A percentile compares a stretch with the other conserved stretches of the same genome.
These are phyloP conservation scores for Hibiscus syriacus DNA, from an alignment of 345 rosid species.

Conservation along the genomic window DNA sequence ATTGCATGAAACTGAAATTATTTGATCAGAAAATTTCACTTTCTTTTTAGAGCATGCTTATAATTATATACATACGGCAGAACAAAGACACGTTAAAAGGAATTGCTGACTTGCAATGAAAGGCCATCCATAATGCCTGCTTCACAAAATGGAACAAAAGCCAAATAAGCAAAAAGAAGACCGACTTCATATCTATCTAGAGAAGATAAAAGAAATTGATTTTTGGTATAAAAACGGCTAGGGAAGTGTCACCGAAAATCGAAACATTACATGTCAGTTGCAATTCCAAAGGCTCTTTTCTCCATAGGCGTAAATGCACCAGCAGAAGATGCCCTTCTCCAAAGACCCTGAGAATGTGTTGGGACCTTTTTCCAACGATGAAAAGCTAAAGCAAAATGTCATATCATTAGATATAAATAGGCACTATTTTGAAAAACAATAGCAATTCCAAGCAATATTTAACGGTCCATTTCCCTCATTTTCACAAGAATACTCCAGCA, in stretches of 20 bases:
- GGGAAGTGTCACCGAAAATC: conserved; percentile 4
- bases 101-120: conserved; percentile 64
- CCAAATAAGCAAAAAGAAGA: conserved; percentile 84
- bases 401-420: conserved; percentile 12
- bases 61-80: background rate
- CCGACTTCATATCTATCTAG: conserved; percentile 79
- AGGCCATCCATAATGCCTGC: conserved; percentile 74
- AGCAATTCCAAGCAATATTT: background rate
- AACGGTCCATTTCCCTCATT: too few species aligned
- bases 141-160: conserved; percentile 93
- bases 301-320: conserved; percentile 69
- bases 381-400: conserved; percentile 26
- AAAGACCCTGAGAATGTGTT: conserved; percentile 60
- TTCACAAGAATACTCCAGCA: background rate
- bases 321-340: conserved; percentile 86
- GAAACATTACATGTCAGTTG: conserved; percentile 74
- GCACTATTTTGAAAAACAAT: background rate
- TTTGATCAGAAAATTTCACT: conserved; percentile 4
- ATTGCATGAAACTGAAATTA: conserved; percentile 12
- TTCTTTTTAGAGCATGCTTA: background rate
- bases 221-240: background rate
- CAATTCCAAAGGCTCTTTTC: conserved; percentile 85
- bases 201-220: conserved; percentile 16
- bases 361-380: conserved; percentile 45
- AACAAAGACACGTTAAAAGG: background rate